phyloP scores from a whole-genome alignment of 352 stramenopile genomes.

The Globisporangium echinulatum region DNA sequence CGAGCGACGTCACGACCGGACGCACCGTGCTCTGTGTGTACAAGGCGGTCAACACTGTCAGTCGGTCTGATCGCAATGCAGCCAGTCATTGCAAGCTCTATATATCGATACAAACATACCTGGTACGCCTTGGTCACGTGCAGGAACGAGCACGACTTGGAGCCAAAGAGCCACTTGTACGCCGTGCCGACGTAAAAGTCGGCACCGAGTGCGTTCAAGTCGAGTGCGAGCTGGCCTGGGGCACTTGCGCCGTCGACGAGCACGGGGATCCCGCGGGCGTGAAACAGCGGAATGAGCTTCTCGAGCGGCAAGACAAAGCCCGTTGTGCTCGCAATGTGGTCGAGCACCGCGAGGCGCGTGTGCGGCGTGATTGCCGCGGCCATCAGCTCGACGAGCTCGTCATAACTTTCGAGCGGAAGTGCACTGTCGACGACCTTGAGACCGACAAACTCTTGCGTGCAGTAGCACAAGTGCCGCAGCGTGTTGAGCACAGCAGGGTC shows the following conservation, averaged over 20 bases:
- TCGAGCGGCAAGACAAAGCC: slow-evolving; percentile 77
- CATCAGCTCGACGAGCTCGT: slow-evolving; percentile 65
- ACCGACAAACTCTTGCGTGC: slow-evolving; percentile 84
- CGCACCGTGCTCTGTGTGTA: slow-evolving; percentile 32
- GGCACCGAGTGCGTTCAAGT: slow-evolving; percentile 52
- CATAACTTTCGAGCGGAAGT: slow-evolving; percentile 64
- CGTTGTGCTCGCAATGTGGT: slow-evolving; percentile 76
- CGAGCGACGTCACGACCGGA: slow-evolving; percentile 75
- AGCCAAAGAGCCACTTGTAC: slow-evolving; percentile 86
- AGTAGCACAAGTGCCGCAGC: slow-evolving; percentile 79
- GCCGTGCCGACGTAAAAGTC: slow-evolving; percentile 83
- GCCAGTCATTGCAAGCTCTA: no score
- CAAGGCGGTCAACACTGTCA: no score
- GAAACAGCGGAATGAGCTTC: slow-evolving; percentile 78
- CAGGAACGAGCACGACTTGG: slow-evolving; percentile 82
- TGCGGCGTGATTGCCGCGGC: slow-evolving; percentile 69
- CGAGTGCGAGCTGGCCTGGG: slow-evolving; percentile 63
- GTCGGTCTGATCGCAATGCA: no score
- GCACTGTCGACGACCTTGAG: slow-evolving; percentile 81
- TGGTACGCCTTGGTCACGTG: slow-evolving; percentile 79
- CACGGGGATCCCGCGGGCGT: slow-evolving; percentile 67
- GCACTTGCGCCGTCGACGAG: slow-evolving; percentile 77
- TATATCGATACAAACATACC: no score
- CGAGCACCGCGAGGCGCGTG: slow-evolving; percentile 76
- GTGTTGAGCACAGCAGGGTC: slow-evolving; percentile 81